Evolutionary conservation across 192 early-diverging fungal species (phyloP).

Genomic region (Backusella australiensis): DNA sequence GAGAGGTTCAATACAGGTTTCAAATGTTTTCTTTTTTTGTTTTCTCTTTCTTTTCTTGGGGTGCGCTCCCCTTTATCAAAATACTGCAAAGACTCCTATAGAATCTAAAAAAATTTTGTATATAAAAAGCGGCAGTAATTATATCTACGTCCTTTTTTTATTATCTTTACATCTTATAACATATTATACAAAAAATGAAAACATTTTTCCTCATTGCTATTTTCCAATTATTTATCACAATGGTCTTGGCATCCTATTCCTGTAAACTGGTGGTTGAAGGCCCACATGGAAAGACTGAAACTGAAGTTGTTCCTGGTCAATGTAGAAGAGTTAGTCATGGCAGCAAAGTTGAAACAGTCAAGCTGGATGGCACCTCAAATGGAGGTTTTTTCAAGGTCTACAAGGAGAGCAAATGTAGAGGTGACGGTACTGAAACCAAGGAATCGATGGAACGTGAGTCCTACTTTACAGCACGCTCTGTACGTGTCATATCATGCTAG

Average conservation of each 20-base stretch:
- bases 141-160: background rate
- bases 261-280: background rate
- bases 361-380: background rate
- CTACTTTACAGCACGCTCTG: background rate
- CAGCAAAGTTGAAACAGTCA: background rate
- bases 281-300: background rate
- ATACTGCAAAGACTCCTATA: background rate
- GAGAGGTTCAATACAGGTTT: background rate
- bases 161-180: background rate
- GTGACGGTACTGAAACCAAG: background rate
- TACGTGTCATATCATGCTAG: background rate
- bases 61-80: background rate
- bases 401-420: background rate
- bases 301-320: background rate
- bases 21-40: conserved; percentile 5
- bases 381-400: background rate
- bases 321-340: background rate
- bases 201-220: background rate
- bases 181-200: background rate
- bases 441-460: background rate
- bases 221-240: background rate
- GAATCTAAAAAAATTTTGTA: background rate
- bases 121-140: background rate
- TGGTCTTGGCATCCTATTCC: background rate
- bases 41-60: background rate